phyloP scores from a whole-genome alignment of 768 basidiomycete species.

The Naganishia vaughanmartiniae region DNA sequence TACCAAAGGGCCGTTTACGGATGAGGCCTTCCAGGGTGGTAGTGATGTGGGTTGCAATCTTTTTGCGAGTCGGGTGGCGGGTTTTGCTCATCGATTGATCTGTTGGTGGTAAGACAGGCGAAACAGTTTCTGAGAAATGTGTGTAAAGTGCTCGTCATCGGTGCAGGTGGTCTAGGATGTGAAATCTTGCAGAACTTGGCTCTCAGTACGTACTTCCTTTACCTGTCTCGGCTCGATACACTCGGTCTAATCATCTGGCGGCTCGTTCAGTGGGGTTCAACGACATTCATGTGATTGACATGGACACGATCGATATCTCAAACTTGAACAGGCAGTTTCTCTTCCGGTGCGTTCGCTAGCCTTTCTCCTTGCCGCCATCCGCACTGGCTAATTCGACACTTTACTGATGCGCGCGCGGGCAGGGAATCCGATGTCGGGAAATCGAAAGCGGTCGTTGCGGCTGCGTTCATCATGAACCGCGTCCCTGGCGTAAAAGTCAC shows the following conservation, averaged over 20 bases:
- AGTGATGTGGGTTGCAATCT: conserved; percentile 63
- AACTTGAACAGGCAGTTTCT: conserved; percentile 98
- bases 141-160: conserved; percentile 94
- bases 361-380: too few relatives aligned
- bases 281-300: conserved; percentile 98
- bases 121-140: conserved; percentile 78
- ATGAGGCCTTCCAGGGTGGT: conserved; percentile 72
- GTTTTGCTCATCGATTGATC: too few relatives aligned
- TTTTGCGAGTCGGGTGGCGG: too few relatives aligned
- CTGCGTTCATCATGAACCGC: conserved; percentile 93
- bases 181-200: conserved; percentile 97
- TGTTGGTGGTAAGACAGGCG: conserved; percentile 58
- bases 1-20: conserved; percentile 82
- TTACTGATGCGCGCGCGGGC: background rate
- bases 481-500: conserved; percentile 95
- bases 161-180: conserved; percentile 92
- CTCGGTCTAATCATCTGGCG: background rate
- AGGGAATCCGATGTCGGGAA: conserved; percentile 73
- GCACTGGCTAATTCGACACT: background rate
- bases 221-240: background rate
- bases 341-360: conserved; percentile 67
- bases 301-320: conserved; percentile 99
- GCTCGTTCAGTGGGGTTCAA: conserved; percentile 72
- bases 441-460: conserved; percentile 88
- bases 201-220: conserved; percentile 56